Evolutionary conservation across 2,329 filamentous ascomycete genomes (phyloP), one percentile per base, ranked within the genome.

Genomic region (Ramularia collo-cygni): DNA sequence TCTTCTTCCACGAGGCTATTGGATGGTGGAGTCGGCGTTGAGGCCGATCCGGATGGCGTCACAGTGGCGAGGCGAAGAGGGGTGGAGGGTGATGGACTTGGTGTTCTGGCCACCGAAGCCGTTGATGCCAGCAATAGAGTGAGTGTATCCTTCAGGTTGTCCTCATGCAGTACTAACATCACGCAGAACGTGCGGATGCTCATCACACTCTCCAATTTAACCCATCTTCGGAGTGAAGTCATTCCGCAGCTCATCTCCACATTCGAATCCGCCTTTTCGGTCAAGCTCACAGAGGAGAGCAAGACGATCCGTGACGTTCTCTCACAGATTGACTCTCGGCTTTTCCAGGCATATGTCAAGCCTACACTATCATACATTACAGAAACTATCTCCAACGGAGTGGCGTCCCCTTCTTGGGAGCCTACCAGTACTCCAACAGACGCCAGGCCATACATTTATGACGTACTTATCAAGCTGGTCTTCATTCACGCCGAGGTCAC

Each of bases 201-300:
- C 29, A 71, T 98, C 37, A 98, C 92, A 1, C 74, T 98, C 17
- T 92, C 85, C 59, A 98, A 98, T 61, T 78, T 98, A 44, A 83
- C 90, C 57, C 76, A 83, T 16, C 77, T 98, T 27, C 83, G 87
- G 42, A 74, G 79, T 16, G 81, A 92, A 47, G 77, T 90, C 21
- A 85, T 96, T 2, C 90, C 90, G 1, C 81, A 81, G 52, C 75
- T 98, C n/a, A 85, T 95, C 59, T 77, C 83, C 4, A 84, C 92
- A 57, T 98, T 96, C 57, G 92, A 98, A 61, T 88, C 85, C 35
- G 79, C 86, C 40, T 98, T 98, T 65, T 88, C 85, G 1, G 86
- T 96, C 47, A 93, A 93, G 58, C 75, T 98, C 44, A 93, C 88
- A 1, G 90, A 95, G 48, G 92, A 98, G 65, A 83, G 82, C 40